A percentile compares a stretch with the other conserved stretches of the same genome.
Evolutionary conservation across 768 basidiomycete species (phyloP).

Genomic region (Pisolithus microcarpus): DNA sequence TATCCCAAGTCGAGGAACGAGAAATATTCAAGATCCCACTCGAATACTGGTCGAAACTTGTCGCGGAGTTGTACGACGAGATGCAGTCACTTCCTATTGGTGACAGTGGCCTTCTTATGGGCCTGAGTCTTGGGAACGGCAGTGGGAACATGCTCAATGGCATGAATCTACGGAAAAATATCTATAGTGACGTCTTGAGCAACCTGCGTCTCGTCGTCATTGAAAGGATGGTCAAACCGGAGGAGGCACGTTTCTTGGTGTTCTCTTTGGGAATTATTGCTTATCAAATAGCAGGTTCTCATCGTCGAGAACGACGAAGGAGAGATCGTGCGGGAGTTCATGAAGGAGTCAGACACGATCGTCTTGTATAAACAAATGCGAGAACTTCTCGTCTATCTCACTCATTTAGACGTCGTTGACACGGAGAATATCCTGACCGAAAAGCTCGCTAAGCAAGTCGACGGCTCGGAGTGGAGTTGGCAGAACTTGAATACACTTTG

Average conservation of each 20-base stretch:
- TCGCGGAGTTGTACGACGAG: conserved; percentile 95
- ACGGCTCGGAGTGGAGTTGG: conserved; percentile 99
- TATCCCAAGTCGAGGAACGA: conserved; percentile 95
- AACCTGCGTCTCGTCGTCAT: conserved; percentile 94
- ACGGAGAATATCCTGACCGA: conserved; percentile 97
- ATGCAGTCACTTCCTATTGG: conserved; percentile 87
- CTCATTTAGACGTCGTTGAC: conserved; percentile 92
- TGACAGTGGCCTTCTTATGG: conserved; percentile 82
- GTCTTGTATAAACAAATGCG: conserved; percentile 99
- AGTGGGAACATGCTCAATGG: conserved; percentile 65
- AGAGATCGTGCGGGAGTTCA: conserved; percentile 97
- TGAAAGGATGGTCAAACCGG: conserved; percentile 99
- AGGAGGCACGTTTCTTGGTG: conserved; percentile 60
- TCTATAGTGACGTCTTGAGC: conserved; percentile 91
- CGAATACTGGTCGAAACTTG: conserved; percentile 96
- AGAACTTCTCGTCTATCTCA: conserved; percentile 94
- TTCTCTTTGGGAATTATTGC: neutral
- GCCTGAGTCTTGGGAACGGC: conserved; percentile 67
- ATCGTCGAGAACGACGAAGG: conserved; percentile 99
- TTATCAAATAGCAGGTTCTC: conserved; percentile 56
- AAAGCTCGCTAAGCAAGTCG: conserved; percentile 95
- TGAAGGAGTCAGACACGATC: conserved; percentile 98
- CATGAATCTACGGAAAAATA: conserved; percentile 82
- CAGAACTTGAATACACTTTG: conserved; percentile 97
- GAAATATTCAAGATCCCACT: conserved; percentile 99